Base-by-base conservation (phyloP, 805 yeast genomes). In the Candida pseudoglaebosa region DNA sequence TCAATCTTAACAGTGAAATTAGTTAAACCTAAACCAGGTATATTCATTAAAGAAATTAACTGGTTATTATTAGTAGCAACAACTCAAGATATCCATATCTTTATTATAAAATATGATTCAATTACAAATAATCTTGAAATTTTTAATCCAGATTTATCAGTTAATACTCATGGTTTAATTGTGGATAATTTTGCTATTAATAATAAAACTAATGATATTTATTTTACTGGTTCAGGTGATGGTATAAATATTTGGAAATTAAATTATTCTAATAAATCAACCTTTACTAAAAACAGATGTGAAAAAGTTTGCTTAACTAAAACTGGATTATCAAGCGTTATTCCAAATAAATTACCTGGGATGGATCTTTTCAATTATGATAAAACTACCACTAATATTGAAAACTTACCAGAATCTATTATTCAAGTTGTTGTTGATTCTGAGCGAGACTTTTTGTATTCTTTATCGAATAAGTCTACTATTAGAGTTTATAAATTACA, bases 161-260 rank as follows among this genome's bases (percentile, higher is more conserved):
- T 89, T 6, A 77, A 95, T 4, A 72, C 82, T 0, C 87, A 82
- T 52, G 96, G 97, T 0, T 62, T 89, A 22, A 77, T 80, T 32
- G 87, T 83, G 12, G 77, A 77, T 51, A 73, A 77, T 31, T 75
- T 91, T 38, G 67, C 73, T 1, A 67, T 76, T 2, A 76, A 77
- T 50, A 77, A 78, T 15, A 61, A 65, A 32, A 80, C 93, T 1
- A 84, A 87, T 34, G 89, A 91, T 40, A 77, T 93, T 4, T 87
- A 86, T 56, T 87, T 95, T 58, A 73, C 85, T 6, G 95, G 95
- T n/a, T 74, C 73, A 29, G 78, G 82, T 15, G 88, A 85, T 47
- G 91, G 89, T 1, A 63, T 71, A 26, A 80, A 90, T 49, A 71
- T 93, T 31, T 93, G 96, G 96, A 91, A 87, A 54, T 67, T 93